Evolutionary conservation across 192 early-diverging fungal species (phyloP).

Genomic region (Entophlyctis helioformis): DNA sequence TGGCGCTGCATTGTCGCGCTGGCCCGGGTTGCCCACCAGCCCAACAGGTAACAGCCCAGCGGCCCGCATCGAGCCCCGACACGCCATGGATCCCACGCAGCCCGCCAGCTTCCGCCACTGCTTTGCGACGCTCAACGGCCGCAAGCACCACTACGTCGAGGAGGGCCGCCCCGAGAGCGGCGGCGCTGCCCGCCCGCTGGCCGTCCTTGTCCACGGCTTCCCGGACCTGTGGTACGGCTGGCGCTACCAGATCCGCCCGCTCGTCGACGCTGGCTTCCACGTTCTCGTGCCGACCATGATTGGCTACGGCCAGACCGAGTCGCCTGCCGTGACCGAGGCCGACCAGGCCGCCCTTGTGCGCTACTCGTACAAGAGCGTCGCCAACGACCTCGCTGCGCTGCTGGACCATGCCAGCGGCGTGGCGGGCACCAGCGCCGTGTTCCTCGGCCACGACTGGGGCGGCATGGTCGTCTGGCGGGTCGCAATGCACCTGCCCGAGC

Average conservation of each 20-base stretch:
- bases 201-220: constrained; percentile 2
- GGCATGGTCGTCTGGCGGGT: constrained; percentile 33
- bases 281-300: constrained; percentile 23
- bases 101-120: constrained; percentile 18
- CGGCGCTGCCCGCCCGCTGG: too few relatives aligned
- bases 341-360: constrained; percentile 7
- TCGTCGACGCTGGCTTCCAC: constrained; percentile 13
- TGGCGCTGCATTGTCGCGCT: too few relatives aligned
- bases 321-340: constrained; percentile 10
- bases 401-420: constrained; percentile 43
- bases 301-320: constrained; percentile 28
- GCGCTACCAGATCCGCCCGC: constrained; percentile 15
- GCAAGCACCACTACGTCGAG: too few relatives aligned
- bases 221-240: too few relatives aligned
- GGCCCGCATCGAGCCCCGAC: too few relatives aligned
- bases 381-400: constrained; percentile 38
- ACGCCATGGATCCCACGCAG: constrained; percentile 11
- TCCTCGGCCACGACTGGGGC: constrained; percentile 58
- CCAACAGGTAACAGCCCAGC: too few relatives aligned
- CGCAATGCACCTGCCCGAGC: constrained; percentile 43
- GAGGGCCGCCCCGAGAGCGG: too few relatives aligned
- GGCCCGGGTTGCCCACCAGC: too few relatives aligned
- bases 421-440: constrained; percentile 24
- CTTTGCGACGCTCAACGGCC: constrained; percentile 8
- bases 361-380: constrained; percentile 38